Percentiles rank a stretch among this genome's conserved stretches.
These are phyloP conservation scores for Ceratobasidium theobromae DNA, from an alignment of 1,284 basidiomycete species.

Conservation along the genomic window DNA sequence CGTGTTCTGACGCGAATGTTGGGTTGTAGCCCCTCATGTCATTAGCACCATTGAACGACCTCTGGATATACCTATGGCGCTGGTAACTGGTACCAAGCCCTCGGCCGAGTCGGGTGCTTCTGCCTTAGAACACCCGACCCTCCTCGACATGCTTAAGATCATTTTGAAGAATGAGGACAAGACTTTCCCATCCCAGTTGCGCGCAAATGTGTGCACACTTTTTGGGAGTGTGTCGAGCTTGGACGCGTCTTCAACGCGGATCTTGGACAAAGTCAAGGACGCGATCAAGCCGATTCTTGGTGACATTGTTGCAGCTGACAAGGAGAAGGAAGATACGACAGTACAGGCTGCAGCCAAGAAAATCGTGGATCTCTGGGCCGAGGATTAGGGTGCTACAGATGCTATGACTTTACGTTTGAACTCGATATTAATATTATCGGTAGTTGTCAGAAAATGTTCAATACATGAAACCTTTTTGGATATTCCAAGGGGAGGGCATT, in stretches of 20 bases:
- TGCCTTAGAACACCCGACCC: constrained; percentile 51
- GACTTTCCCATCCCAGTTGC: constrained; percentile 31
- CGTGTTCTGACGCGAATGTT: constrained; percentile 13
- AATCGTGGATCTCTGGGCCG: constrained; percentile 32
- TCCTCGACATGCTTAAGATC: constrained; percentile 64
- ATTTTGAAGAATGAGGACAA: constrained; percentile 52
- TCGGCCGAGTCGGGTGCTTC: constrained; percentile 44
- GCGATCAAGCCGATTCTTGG: constrained; percentile 10
- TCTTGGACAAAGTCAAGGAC: constrained; percentile 18
- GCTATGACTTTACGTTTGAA: constrained; percentile 7
- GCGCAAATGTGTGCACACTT: constrained; percentile 35
- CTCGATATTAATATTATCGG: constrained; percentile 15
- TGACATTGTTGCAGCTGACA: constrained; percentile 25
- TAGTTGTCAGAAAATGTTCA: not conserved
- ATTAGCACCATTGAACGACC: constrained; percentile 57
- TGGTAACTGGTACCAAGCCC: constrained; percentile 33
- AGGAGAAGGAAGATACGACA: constrained; percentile 30
- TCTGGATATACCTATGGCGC: constrained; percentile 49
- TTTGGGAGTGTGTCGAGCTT: constrained; percentile 20
- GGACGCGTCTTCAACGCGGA: constrained; percentile 4
- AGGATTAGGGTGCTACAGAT: not conserved
- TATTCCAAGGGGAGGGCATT: constrained; percentile 2
- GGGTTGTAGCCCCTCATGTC: constrained; percentile 57
- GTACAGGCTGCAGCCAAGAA: constrained; percentile 33
- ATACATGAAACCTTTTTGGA: constrained; percentile 13